These are phyloP conservation scores for Microdochium trichocladiopsis DNA, from an alignment of 2,329 filamentous ascomycete species.

Conservation along the genomic window DNA sequence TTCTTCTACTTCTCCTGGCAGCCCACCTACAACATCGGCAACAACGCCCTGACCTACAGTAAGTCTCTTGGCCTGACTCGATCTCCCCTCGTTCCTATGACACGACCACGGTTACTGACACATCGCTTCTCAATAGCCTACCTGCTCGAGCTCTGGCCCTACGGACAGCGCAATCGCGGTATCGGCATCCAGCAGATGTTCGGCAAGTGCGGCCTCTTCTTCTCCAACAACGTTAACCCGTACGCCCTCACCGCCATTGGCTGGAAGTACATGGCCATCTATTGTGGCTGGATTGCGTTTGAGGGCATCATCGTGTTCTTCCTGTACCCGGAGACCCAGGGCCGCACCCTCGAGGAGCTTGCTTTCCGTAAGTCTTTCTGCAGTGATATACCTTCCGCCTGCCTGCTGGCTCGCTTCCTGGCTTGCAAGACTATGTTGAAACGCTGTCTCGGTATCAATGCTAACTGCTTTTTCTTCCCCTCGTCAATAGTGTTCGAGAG, in stretches of 20 bases:
- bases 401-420: conserved; percentile 9
- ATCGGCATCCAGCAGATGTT: background rate
- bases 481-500: conserved; percentile 29
- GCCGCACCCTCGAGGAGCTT: conserved; percentile 68
- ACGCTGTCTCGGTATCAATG: background rate
- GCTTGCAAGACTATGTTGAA: no score
- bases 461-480: conserved; percentile 5
- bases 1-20: conserved; percentile 56
- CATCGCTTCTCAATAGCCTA: conserved; percentile 28
- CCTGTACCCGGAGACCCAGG: conserved; percentile 79
- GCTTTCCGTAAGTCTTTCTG: conserved; percentile 12
- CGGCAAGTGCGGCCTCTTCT: conserved; percentile 12
- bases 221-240: conserved; percentile 28
- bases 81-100: no score
- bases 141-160: conserved; percentile 52
- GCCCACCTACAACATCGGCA: conserved; percentile 57
- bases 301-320: conserved; percentile 58
- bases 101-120: no score
- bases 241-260: conserved; percentile 25
- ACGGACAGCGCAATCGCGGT: conserved; percentile 30
- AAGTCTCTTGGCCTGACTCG: no score
- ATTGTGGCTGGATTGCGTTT: conserved; percentile 30
- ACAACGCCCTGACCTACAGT: conserved; percentile 60
- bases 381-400: conserved; percentile 24
- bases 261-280: conserved; percentile 34